phyloP scores from a whole-genome alignment of 352 stramenopile genomes.

The Phytophthora chlamydospora region DNA sequence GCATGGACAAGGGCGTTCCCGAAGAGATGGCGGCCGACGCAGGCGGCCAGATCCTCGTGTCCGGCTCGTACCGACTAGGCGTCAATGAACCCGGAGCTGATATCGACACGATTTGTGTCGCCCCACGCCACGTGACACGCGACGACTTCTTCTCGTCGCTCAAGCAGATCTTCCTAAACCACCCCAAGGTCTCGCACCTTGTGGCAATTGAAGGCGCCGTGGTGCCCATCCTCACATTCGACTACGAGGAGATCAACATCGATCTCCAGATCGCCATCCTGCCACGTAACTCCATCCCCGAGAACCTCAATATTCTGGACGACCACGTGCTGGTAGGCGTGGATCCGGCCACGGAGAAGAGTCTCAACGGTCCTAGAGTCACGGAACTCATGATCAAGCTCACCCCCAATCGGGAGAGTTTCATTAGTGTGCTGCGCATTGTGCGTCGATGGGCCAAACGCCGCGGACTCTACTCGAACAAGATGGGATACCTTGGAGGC shows the following conservation, averaged over 20 bases:
- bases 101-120: conserved; percentile 98
- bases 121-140: conserved; percentile 94
- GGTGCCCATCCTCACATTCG: conserved; percentile 98
- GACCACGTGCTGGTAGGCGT: conserved; percentile 89
- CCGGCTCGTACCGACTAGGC: conserved; percentile 94
- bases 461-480: conserved; percentile 98
- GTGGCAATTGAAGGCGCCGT: conserved; percentile 90
- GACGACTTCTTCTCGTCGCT: conserved; percentile 97
- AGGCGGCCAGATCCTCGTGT: conserved; percentile 90
- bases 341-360: conserved; percentile 89
- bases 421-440: conserved; percentile 88
- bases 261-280: conserved; percentile 98
- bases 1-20: conserved; percentile 80
- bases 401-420: conserved; percentile 86
- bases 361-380: conserved; percentile 90
- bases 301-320: conserved; percentile 92
- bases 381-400: conserved; percentile 93
- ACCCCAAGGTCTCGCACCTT: conserved; percentile 93
- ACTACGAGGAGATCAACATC: conserved; percentile 99
- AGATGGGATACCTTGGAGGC: conserved; percentile 98
- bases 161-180: conserved; percentile 90
- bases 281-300: conserved; percentile 90
- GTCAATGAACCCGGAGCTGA: conserved; percentile 97
- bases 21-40: conserved; percentile 88
- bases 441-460: conserved; percentile 90